Evolutionary conservation across 768 basidiomycete species (phyloP).

Genomic region (Collybia sp.): DNA sequence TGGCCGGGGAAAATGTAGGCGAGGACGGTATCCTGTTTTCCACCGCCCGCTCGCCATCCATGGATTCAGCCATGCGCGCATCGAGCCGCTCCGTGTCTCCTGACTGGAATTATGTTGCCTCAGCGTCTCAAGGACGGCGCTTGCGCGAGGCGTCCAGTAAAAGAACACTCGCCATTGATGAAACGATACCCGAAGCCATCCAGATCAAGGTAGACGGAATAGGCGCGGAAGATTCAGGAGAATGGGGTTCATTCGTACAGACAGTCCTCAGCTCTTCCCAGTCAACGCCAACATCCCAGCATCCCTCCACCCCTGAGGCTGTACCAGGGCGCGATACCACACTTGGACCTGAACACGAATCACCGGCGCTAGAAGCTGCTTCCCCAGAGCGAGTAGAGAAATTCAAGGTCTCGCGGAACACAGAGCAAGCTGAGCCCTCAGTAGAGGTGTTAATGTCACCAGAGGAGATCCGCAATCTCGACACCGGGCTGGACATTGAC

Average conservation of each 20-base stretch:
- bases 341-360: no score
- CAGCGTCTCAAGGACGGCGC: conserved; percentile 21
- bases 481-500: conserved; percentile 31
- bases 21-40: conserved; percentile 45
- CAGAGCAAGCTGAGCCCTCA: conserved; percentile 8
- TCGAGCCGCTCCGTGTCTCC: conserved; percentile 30
- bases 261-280: conserved; percentile 18
- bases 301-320: conserved; percentile 1
- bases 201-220: conserved; percentile 26
- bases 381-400: not conserved
- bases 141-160: conserved; percentile 12
- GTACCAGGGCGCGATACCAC: conserved; percentile 1
- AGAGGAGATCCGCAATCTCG: conserved; percentile 30
- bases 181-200: conserved; percentile 13
- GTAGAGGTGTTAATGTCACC: conserved; percentile 17
- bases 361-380: not conserved
- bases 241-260: conserved; percentile 39
- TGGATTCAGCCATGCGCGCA: conserved; percentile 28
- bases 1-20: conserved; percentile 28
- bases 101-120: conserved; percentile 35
- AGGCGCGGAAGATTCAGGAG: conserved; percentile 26
- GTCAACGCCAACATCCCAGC: not conserved
- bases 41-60: conserved; percentile 28
- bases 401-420: not conserved
- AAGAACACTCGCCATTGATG: conserved; percentile 3